A percentile compares a stretch with the other conserved stretches of the same genome.
These are phyloP conservation scores for Syzygium aromaticum DNA, from an alignment of 345 rosid species.

Conservation along the genomic window DNA sequence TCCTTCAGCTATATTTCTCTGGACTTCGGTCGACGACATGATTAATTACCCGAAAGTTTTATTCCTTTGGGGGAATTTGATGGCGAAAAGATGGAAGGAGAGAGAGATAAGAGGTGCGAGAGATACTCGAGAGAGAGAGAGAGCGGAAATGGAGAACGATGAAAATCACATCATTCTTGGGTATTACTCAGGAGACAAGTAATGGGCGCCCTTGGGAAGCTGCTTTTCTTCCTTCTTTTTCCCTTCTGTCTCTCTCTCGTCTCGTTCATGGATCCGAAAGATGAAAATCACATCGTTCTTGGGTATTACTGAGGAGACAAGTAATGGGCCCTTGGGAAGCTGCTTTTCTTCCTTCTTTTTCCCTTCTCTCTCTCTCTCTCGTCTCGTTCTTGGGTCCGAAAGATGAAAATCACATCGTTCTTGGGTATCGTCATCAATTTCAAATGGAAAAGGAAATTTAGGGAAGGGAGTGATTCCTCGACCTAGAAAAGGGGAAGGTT, in stretches of 20 bases:
- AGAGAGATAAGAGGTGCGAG: slow-evolving; percentile 8
- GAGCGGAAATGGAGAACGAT: slow-evolving; percentile 4
- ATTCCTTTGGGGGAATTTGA: neutral
- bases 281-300: slow-evolving; percentile 31
- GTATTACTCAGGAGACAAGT: neutral
- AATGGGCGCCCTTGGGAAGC: slow-evolving; percentile 38
- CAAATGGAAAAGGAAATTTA: too few species aligned
- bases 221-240: slow-evolving; percentile 10
- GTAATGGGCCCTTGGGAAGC: slow-evolving; percentile 40
- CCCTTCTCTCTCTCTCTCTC: slow-evolving; percentile 5
- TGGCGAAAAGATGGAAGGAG: neutral
- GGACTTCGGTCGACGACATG: slow-evolving; percentile 20
- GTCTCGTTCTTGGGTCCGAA: neutral
- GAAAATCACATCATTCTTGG: slow-evolving; percentile 32
- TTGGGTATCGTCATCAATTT: too few species aligned
- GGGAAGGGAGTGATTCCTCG: too few species aligned
- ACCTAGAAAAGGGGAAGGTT: too few species aligned
- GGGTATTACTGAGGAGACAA: slow-evolving; percentile 4
- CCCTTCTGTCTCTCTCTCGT: slow-evolving; percentile 18
- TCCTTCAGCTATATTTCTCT: slow-evolving; percentile 22
- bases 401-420: too few species aligned
- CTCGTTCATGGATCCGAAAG: slow-evolving; percentile 6
- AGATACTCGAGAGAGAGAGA: neutral
- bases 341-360: slow-evolving; percentile 14
- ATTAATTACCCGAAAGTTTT: neutral